Percentiles rank a stretch among this genome's conserved stretches.
Evolutionary conservation across 2,329 filamentous ascomycete species (phyloP).

Genomic region (Hypoxylon sp.): DNA sequence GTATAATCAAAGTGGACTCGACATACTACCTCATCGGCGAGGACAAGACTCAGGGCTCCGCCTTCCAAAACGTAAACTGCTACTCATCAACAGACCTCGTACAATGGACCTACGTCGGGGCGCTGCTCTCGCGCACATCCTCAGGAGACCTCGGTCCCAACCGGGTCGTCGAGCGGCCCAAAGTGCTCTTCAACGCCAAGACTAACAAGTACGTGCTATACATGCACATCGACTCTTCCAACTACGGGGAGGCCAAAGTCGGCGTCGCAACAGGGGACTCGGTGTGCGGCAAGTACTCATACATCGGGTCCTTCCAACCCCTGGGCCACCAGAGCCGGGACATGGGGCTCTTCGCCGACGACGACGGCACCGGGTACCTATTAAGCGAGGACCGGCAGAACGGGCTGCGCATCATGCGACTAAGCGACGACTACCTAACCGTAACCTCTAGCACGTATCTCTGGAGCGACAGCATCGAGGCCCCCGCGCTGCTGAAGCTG

Average conservation of each 20-base stretch:
- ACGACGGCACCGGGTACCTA: conserved; percentile 50
- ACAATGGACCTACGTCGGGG: conserved; percentile 74
- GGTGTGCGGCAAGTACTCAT: conserved; percentile 72
- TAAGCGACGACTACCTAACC: conserved; percentile 70
- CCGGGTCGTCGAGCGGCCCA: conserved; percentile 76
- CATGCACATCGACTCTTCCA: conserved; percentile 75
- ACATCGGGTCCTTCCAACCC: conserved; percentile 60
- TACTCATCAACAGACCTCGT: conserved; percentile 75
- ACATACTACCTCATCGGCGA: conserved; percentile 79
- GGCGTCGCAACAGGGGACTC: conserved; percentile 73
- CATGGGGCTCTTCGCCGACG: conserved; percentile 67
- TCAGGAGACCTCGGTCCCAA: conserved; percentile 71
- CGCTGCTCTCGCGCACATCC: conserved; percentile 68
- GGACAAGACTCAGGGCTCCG: conserved; percentile 74
- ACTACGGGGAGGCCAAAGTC: conserved; percentile 75
- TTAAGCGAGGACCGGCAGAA: conserved; percentile 60
- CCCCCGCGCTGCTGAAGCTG: conserved; percentile 74
- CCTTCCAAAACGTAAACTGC: conserved; percentile 77
- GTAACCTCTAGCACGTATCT: conserved; percentile 65
- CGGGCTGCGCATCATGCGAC: conserved; percentile 70
- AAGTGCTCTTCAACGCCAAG: conserved; percentile 77
- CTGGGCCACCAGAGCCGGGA: conserved; percentile 69
- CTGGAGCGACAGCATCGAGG: conserved; percentile 70
- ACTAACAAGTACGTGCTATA: conserved; percentile 77
- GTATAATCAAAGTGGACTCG: conserved; percentile 70